Conservation (phyloP, 2,329 filamentous ascomycete species). For the Colletotrichum sp. region DNA sequence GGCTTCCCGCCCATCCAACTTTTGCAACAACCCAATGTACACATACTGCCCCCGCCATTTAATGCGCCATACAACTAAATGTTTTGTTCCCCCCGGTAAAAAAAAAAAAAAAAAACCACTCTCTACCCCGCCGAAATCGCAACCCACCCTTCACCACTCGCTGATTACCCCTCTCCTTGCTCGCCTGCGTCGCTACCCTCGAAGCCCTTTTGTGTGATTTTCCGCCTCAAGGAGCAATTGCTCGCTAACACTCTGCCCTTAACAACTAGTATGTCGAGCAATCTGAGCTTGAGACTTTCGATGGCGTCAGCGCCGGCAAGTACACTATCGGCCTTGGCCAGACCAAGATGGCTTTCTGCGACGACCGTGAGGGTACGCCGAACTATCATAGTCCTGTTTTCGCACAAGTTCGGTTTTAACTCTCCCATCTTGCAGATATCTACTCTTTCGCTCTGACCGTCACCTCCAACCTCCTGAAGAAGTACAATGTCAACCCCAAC, state of each 20-base stretch:
- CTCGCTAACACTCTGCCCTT: not conserved
- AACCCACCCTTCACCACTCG: not conserved
- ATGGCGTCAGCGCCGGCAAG: slow-evolving; percentile 82
- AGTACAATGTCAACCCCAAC: slow-evolving; percentile 82
- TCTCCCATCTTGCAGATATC: slow-evolving; percentile 65
- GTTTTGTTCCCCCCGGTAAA: too few relatives aligned
- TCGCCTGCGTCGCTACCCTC: not conserved
- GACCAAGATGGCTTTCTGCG: slow-evolving; percentile 92
- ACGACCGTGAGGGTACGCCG: slow-evolving; percentile 80
- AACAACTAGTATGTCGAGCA: slow-evolving; percentile 78
- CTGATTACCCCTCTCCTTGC: not conserved
- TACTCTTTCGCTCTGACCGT: slow-evolving; percentile 85
- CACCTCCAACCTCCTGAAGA: slow-evolving; percentile 77
- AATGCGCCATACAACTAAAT: too few relatives aligned
- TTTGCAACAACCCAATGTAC: too few relatives aligned
- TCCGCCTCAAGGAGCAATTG: not conserved
- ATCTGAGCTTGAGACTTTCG: slow-evolving; percentile 82
- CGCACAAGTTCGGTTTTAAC: slow-evolving; percentile 23
- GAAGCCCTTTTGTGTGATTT: not conserved
- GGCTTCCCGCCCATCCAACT: too few relatives aligned
- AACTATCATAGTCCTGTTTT: not conserved
- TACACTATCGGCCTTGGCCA: slow-evolving; percentile 92
- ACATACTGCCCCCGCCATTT: too few relatives aligned
- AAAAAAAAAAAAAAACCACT: too few relatives aligned
- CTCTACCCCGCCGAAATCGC: slow-evolving; percentile 25